phyloP scores from a whole-genome alignment of 305 asterid genomes.

The Fraxinus nigra region DNA sequence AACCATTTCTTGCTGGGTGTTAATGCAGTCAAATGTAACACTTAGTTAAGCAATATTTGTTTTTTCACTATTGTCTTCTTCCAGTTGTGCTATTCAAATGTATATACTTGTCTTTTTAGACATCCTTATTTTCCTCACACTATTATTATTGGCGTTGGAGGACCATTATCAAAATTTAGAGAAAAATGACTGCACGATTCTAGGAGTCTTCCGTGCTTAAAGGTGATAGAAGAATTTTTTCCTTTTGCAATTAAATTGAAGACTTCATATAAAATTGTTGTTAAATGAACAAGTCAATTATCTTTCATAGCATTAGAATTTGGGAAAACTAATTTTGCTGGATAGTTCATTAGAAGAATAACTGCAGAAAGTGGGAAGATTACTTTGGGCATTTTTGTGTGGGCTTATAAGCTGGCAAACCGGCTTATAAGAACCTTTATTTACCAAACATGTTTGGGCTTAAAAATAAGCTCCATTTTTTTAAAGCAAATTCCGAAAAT shows the following conservation, averaged over 20 bases:
- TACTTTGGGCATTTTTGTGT: background rate
- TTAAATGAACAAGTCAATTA: background rate
- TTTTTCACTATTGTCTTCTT: background rate
- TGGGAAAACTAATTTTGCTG: background rate
- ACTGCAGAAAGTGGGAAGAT: background rate
- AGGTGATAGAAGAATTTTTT: background rate
- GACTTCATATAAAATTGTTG: background rate
- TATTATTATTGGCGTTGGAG: background rate
- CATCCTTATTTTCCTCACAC: background rate
- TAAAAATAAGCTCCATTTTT: background rate
- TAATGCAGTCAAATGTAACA: constrained; percentile 9
- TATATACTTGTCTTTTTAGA: background rate
- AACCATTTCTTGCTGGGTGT: constrained; percentile 18
- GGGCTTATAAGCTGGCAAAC: background rate
- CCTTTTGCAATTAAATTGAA: background rate
- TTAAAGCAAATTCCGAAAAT: background rate
- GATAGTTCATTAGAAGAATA: background rate
- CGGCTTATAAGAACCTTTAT: background rate
- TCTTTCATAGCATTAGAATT: background rate
- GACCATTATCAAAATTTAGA: background rate
- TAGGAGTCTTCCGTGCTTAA: background rate
- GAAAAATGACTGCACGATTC: background rate
- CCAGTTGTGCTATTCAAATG: constrained; percentile 10
- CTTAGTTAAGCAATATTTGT: background rate
- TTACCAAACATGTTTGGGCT: background rate